Conservation (phyloP, 2,329 filamentous ascomycete genomes). For the Colletotrichum sp. region DNA sequence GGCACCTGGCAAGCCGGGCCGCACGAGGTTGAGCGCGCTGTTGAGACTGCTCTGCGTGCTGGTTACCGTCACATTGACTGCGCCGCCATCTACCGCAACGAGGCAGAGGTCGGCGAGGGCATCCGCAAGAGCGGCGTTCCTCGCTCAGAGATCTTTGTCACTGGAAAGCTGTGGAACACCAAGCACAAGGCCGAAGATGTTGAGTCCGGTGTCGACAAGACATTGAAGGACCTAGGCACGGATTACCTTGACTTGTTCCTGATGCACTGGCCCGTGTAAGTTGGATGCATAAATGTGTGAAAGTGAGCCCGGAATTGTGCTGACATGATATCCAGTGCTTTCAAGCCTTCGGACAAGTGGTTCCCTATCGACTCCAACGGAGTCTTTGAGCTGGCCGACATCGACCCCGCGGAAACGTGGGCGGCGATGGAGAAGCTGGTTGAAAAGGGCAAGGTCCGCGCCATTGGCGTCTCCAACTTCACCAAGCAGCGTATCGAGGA, state of each 20-base stretch:
- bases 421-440: constrained; percentile 44
- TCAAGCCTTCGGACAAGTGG: constrained; percentile 55
- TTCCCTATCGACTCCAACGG: constrained; percentile 58
- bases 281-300: background rate
- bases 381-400: constrained; percentile 66
- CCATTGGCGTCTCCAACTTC: constrained; percentile 60
- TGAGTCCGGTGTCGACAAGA: constrained; percentile 51
- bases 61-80: constrained; percentile 55
- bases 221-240: constrained; percentile 52
- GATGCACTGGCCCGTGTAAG: constrained; percentile 50
- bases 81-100: constrained; percentile 51
- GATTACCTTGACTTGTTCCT: constrained; percentile 60
- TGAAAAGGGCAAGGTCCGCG: constrained; percentile 40
- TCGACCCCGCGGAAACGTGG: constrained; percentile 44
- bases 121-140: constrained; percentile 42
- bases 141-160: constrained; percentile 51
- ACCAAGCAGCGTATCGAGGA: constrained; percentile 44
- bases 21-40: constrained; percentile 51
- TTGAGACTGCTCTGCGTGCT: constrained; percentile 48
- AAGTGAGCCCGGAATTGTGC: background rate
- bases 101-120: constrained; percentile 46
- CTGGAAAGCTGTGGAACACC: constrained; percentile 68
- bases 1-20: constrained; percentile 30
- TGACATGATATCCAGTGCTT: constrained; percentile 35
- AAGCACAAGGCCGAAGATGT: constrained; percentile 54